A percentile compares a stretch with the other conserved stretches of the same genome.
phyloP scores from a whole-genome alignment of 345 rosid species.

The Euphorbia lathyris region DNA sequence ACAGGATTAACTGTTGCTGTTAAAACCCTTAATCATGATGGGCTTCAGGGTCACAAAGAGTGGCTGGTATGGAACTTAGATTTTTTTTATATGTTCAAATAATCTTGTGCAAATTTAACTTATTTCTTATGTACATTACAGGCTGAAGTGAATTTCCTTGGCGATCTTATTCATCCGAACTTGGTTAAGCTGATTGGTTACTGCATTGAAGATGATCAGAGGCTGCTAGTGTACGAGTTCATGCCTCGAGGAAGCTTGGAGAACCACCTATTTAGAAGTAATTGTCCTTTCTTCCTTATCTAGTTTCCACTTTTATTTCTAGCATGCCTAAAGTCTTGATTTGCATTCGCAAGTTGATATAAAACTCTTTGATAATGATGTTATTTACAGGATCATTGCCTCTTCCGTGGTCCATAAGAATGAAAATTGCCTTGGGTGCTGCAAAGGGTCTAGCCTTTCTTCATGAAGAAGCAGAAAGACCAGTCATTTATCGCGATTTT shows the following conservation, averaged over 20 bases:
- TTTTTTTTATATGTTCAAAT: not conserved
- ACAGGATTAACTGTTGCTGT: slow-evolving; percentile 97
- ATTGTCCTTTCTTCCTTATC: not conserved
- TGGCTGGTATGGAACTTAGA: slow-evolving; percentile 69
- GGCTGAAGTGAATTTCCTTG: slow-evolving; percentile 95
- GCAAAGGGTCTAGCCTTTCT: slow-evolving; percentile 98
- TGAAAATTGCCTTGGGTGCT: slow-evolving; percentile 94
- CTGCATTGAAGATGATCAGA: slow-evolving; percentile 91
- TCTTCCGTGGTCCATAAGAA: slow-evolving; percentile 95
- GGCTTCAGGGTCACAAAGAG: slow-evolving; percentile 98
- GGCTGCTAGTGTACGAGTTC: slow-evolving; percentile 91
- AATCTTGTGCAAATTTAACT: slow-evolving; percentile 1
- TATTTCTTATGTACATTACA: slow-evolving; percentile 24
- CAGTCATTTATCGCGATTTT: slow-evolving; percentile 94
- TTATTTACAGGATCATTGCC: slow-evolving; percentile 76
- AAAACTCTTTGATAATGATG: not conserved
- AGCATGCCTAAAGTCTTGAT: not conserved
- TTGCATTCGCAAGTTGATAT: slow-evolving; percentile 7
- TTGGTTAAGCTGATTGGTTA: slow-evolving; percentile 89
- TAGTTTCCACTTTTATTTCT: not conserved
- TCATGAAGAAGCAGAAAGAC: slow-evolving; percentile 94
- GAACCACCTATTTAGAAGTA: slow-evolving; percentile 96
- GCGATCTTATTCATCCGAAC: slow-evolving; percentile 90
- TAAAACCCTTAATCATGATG: slow-evolving; percentile 95
- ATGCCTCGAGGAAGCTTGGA: slow-evolving; percentile 98